Evolutionary conservation across 768 basidiomycete species (phyloP).

Genomic region (Tylopilus cervinicoccineus): DNA sequence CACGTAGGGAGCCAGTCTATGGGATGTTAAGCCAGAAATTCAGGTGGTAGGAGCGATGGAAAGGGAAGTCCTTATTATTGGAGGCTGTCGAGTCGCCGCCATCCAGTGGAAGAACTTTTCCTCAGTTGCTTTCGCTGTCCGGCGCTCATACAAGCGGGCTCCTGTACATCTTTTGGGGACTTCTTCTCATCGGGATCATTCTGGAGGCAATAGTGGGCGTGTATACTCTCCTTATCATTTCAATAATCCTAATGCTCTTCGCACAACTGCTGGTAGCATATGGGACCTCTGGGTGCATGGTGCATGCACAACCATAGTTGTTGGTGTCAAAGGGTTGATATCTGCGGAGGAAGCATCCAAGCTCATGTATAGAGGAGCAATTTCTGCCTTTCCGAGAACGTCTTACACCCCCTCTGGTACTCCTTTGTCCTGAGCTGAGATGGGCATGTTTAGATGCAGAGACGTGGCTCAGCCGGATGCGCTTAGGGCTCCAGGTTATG

Average conservation of each 20-base stretch:
- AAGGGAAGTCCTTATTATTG: constrained; percentile 15
- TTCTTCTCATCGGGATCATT: background rate
- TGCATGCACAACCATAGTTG: constrained; percentile 18
- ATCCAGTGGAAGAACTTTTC: constrained; percentile 27
- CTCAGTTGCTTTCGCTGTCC: constrained; percentile 11
- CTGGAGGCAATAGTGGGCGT: background rate
- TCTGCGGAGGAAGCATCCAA: constrained; percentile 19
- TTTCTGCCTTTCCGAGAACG: constrained; percentile 5
- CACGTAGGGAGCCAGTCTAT: constrained; percentile 11
- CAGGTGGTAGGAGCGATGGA: constrained; percentile 20
- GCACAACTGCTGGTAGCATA: constrained; percentile 13
- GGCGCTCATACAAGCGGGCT: constrained; percentile 12
- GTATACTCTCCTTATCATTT: background rate
- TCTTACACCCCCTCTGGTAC: constrained; percentile 21
- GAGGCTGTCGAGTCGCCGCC: constrained; percentile 19
- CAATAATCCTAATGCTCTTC: constrained; percentile 9
- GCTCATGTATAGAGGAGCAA: constrained; percentile 12
- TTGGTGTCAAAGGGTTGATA: constrained; percentile 25
- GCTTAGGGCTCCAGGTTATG: background rate
- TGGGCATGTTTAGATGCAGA: constrained; percentile 15
- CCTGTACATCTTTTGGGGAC: constrained; percentile 4
- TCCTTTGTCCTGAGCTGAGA: constrained; percentile 3
- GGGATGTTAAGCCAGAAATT: constrained; percentile 18
- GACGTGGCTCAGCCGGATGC: constrained; percentile 7
- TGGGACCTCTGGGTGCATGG: constrained; percentile 15